Evolutionary conservation across 2,329 filamentous ascomycete genomes (phyloP).

Genomic region (Paramyrothecium roridum): DNA sequence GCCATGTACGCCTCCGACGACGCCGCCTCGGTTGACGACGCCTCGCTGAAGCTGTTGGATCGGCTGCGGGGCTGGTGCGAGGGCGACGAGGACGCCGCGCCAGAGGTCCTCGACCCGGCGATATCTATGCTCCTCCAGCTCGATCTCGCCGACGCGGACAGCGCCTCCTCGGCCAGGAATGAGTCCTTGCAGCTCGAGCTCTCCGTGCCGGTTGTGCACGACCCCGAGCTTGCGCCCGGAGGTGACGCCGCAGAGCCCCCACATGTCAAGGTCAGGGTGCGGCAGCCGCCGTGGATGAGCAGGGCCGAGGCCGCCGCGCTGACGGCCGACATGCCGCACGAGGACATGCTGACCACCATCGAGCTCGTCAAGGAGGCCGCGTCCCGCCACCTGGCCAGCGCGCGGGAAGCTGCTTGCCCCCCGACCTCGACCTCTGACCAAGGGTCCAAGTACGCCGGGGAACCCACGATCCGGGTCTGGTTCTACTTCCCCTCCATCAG

Average conservation of each 20-base stretch:
- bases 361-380: slow-evolving; percentile 39
- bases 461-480: slow-evolving; percentile 49
- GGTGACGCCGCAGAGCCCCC: slow-evolving; percentile 29
- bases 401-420: slow-evolving; percentile 5
- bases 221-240: neutral
- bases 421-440: neutral
- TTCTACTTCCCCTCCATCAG: slow-evolving; percentile 63
- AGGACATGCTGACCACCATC: slow-evolving; percentile 42
- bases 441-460: neutral
- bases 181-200: slow-evolving; percentile 29
- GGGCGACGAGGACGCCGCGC: slow-evolving; percentile 1
- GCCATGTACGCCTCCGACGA: slow-evolving; percentile 46
- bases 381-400: slow-evolving; percentile 20
- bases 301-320: slow-evolving; percentile 40
- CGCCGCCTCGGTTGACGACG: slow-evolving; percentile 24
- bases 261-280: slow-evolving; percentile 35
- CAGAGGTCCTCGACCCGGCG: slow-evolving; percentile 4
- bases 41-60: slow-evolving; percentile 11
- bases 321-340: slow-evolving; percentile 34
- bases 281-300: slow-evolving; percentile 50
- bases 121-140: slow-evolving; percentile 23
- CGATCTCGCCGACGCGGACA: slow-evolving; percentile 11
- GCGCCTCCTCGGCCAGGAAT: neutral
- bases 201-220: slow-evolving; percentile 24
- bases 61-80: slow-evolving; percentile 18